These are phyloP conservation scores for Eucalyptus regnans DNA, from an alignment of 345 rosid species.

Conservation along the genomic window DNA sequence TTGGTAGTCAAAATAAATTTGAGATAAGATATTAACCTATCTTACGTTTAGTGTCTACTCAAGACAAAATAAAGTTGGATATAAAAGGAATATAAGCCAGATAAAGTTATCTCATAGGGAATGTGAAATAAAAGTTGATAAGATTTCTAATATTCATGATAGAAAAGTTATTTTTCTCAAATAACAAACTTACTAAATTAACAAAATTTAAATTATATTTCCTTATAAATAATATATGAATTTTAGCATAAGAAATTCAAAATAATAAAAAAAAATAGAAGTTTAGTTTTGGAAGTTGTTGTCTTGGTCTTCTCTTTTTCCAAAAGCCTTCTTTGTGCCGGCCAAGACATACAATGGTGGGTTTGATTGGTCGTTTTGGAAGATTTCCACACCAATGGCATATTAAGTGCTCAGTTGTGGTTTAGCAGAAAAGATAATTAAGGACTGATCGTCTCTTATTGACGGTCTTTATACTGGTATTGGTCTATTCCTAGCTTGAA, in stretches of 20 bases:
- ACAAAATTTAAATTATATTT: too few species aligned
- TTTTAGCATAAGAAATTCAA: too few species aligned
- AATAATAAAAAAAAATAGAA: too few species aligned
- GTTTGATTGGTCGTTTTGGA: neutral
- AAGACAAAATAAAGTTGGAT: too few species aligned
- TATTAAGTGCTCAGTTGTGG: neutral
- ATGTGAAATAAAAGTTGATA: too few species aligned
- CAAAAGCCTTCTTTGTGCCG: neutral
- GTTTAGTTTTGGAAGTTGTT: neutral
- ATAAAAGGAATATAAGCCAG: rapidly evolving
- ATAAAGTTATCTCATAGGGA: too few species aligned
- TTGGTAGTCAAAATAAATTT: too few species aligned
- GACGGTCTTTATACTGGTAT: neutral
- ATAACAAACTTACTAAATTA: too few species aligned
- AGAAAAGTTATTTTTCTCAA: too few species aligned
- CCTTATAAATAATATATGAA: too few species aligned
- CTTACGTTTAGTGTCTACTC: too few species aligned
- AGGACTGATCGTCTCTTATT: neutral
- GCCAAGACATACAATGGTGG: neutral
- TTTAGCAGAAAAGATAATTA: neutral
- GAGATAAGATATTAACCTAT: too few species aligned
- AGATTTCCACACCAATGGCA: neutral
- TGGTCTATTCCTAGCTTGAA: neutral
- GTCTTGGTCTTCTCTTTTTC: neutral
- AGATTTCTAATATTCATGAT: rapidly evolving